These are phyloP conservation scores for Brassica balearica DNA, from an alignment of 441 rosid genomes.

Conservation along the genomic window DNA sequence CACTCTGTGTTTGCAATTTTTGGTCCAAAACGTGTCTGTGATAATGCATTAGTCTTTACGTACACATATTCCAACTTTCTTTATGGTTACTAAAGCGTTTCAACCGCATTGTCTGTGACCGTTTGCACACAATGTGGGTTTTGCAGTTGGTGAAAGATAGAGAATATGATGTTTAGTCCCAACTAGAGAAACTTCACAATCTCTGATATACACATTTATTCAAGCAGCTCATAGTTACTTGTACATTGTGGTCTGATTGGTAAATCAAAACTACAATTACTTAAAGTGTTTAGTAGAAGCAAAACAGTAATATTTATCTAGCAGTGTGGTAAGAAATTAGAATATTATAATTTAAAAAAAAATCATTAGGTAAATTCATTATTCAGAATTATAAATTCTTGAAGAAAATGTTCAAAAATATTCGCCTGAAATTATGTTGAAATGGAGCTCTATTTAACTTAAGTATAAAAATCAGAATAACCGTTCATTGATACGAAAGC, in stretches of 20 bases:
- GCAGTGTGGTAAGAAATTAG: not conserved
- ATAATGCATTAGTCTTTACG: not conserved
- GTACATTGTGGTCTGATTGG: not conserved
- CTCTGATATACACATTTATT: not conserved
- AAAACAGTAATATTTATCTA: not conserved
- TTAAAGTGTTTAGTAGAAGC: not conserved
- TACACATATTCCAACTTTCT: not conserved
- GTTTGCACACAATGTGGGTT: not conserved
- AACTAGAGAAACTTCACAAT: not conserved
- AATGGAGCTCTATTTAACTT: not conserved
- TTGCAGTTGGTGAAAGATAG: not conserved
- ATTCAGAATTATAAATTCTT: not conserved
- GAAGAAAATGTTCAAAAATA: too few relatives aligned
- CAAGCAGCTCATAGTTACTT: not conserved
- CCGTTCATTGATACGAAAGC: not conserved
- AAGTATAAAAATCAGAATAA: not conserved
- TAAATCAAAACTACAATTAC: not conserved
- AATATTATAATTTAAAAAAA: too few relatives aligned
- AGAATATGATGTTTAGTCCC: not conserved
- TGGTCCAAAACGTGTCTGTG: slow-evolving; percentile 27
- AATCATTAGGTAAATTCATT: not conserved
- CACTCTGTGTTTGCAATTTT: slow-evolving; percentile 3
- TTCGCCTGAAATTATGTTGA: not conserved
- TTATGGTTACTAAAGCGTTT: not conserved
- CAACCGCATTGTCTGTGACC: not conserved